Evolutionary conservation across 345 rosid genomes (phyloP), one percentile per base, ranked within the genome.

Genomic region (Mallotus nudiflorus): DNA sequence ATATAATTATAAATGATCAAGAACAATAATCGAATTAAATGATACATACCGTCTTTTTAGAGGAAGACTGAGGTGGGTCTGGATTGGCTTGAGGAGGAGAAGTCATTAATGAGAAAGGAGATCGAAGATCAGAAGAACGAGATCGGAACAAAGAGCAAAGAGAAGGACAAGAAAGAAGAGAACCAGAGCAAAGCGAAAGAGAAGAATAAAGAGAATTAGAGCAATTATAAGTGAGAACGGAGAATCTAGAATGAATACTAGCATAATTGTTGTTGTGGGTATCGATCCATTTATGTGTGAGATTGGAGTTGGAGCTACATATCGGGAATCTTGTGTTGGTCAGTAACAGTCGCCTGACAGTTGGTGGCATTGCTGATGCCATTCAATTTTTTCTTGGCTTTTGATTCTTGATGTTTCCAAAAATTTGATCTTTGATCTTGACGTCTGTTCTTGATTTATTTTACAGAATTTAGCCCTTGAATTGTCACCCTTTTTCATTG

Each of bases 31-130:
- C 13, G 27, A 60, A 11, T 13, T 22, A 15, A 25, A 44, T 1
- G 18, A 7, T 44, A 18, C 51, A 59, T 22, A 82, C 96, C 83
- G 92, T 90, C 68, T 86, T 84, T 35, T 73, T 6, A 55, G 88
- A 74, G 40, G 86, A 48, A 15, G 85, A 77, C 0, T 70, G 83
- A 39, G 69, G 28, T 55, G 82, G 69, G 50, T 73, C 77, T 31
- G 70, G 25, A 71, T 66, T 65, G 71, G 84, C 67, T 27, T 67
- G 79, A 29, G 71, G 59, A 69, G 86, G 62, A 64, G 84, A 53
- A 33, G 82, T 62, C 93, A 87, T 88, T 63, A 85, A 71, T 12
- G 74, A 65, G 31, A 81, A 39, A 72, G 73, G 52, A 75, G 73
- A 58, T 62, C 65, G 83, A 66, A 64, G 71, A 83, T 56, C 58